Conservation (phyloP, 176 grass and related monocot species). For the Canna indica region DNA sequence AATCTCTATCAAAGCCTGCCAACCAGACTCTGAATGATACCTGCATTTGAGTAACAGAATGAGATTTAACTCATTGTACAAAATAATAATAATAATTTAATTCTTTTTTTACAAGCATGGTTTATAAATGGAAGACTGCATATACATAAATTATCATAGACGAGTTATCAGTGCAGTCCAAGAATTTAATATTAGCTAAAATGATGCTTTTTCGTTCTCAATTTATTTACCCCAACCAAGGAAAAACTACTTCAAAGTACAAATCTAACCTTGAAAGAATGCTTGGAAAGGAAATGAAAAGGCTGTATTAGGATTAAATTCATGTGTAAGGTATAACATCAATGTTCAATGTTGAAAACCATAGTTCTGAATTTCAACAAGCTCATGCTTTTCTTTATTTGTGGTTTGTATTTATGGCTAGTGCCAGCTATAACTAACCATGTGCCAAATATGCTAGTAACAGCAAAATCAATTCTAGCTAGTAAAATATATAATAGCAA, state of each 20-base stretch:
- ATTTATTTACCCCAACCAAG: no score
- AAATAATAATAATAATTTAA: no score
- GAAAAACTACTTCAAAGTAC: no score
- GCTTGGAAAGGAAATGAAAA: neutral
- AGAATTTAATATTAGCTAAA: neutral
- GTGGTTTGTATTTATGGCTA: neutral
- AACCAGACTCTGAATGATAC: constrained; percentile 84
- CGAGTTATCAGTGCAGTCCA: neutral
- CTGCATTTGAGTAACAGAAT: constrained; percentile 33
- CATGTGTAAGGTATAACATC: neutral
- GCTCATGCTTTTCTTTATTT: neutral
- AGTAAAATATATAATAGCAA: neutral
- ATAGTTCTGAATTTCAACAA: neutral
- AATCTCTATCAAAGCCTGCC: constrained; percentile 63
- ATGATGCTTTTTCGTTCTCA: no score
- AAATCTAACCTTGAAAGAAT: neutral
- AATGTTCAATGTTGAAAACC: neutral
- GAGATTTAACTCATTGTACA: no score
- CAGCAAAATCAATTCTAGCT: neutral
- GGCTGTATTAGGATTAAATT: neutral
- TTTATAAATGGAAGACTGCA: neutral
- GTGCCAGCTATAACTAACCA: neutral
- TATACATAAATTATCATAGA: neutral
- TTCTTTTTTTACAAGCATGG: no score
- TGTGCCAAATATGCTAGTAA: neutral